Percentiles rank a stretch among this genome's conserved stretches.
phyloP scores from a whole-genome alignment of 2,329 filamentous ascomycete species.

The Escovopsis sp. region DNA sequence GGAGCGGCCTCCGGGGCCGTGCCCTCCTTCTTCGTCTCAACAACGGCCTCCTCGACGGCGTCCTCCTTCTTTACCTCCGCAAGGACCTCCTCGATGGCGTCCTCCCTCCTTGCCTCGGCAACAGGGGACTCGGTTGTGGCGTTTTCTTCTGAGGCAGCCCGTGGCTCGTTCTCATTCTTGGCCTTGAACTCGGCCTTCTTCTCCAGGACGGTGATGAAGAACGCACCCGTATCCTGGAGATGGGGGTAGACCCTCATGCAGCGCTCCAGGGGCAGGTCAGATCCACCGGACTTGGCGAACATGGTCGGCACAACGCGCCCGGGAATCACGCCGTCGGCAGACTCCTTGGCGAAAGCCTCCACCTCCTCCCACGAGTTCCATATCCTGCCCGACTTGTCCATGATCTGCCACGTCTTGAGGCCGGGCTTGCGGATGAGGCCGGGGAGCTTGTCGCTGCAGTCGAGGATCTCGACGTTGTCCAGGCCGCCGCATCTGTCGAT shows the following conservation, averaged over 20 bases:
- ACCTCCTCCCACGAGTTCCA: conserved; percentile 76
- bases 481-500: conserved; percentile 80
- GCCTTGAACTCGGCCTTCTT: conserved; percentile 78
- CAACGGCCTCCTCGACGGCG: conserved; percentile 3
- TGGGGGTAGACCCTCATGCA: conserved; percentile 94
- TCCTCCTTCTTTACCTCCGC: conserved; percentile 5
- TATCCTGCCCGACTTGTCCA: conserved; percentile 68
- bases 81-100: conserved; percentile 6
- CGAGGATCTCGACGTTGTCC: conserved; percentile 67
- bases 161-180: conserved; percentile 49
- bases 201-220: conserved; percentile 92
- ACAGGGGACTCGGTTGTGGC: conserved; percentile 4
- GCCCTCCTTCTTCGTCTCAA: conserved; percentile 1
- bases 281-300: conserved; percentile 53
- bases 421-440: conserved; percentile 64
- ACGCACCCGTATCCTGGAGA: conserved; percentile 88
- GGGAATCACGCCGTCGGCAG: conserved; percentile 38
- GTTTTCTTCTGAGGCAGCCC: conserved; percentile 11
- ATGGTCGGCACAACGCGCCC: conserved; percentile 63
- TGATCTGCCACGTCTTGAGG: conserved; percentile 72
- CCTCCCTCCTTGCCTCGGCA: conserved; percentile 14
- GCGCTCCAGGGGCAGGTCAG: conserved; percentile 62
- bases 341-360: conserved; percentile 50
- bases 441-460: conserved; percentile 66
- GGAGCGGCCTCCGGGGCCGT: conserved; percentile 13